Conservation (phyloP, 2,329 filamentous ascomycete species). For the Diplodia intermedia region DNA sequence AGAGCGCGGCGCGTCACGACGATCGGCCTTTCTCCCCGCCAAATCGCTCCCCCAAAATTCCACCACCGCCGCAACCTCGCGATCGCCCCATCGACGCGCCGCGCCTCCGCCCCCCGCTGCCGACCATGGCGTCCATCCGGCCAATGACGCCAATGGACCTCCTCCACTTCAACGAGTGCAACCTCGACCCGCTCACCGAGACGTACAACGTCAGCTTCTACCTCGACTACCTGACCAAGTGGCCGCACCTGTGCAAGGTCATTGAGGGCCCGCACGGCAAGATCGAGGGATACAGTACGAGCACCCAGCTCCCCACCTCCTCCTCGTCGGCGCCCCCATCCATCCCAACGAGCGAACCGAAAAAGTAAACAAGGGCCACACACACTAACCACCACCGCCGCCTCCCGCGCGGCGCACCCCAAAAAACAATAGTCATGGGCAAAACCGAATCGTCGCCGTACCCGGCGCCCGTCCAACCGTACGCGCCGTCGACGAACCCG, state of each 20-base stretch:
- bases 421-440: slow-evolving; percentile 76
- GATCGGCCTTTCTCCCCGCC: slow-evolving; percentile 1
- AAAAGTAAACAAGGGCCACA: too few species aligned
- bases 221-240: slow-evolving; percentile 92
- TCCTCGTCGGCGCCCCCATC: neutral
- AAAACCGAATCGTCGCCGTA: slow-evolving; percentile 87
- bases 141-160: slow-evolving; percentile 80
- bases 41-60: slow-evolving; percentile 35
- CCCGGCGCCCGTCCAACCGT: slow-evolving; percentile 74
- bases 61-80: slow-evolving; percentile 18
- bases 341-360: neutral
- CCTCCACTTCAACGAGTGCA: slow-evolving; percentile 89
- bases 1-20: neutral
- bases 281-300: slow-evolving; percentile 90
- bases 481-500: slow-evolving; percentile 62
- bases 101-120: neutral
- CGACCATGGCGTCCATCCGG: slow-evolving; percentile 31
- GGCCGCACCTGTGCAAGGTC: slow-evolving; percentile 93
- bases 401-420: too few species aligned
- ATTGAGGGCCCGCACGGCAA: slow-evolving; percentile 86
- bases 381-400: neutral
- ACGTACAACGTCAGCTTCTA: slow-evolving; percentile 97
- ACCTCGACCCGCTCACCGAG: slow-evolving; percentile 95
- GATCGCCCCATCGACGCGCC: slow-evolving; percentile 1
- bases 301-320: slow-evolving; percentile 33